A percentile compares a stretch with the other conserved stretches of the same genome.
Evolutionary conservation across 805 yeast species (phyloP).

Genomic region (Phaffomyces thermotolerans): DNA sequence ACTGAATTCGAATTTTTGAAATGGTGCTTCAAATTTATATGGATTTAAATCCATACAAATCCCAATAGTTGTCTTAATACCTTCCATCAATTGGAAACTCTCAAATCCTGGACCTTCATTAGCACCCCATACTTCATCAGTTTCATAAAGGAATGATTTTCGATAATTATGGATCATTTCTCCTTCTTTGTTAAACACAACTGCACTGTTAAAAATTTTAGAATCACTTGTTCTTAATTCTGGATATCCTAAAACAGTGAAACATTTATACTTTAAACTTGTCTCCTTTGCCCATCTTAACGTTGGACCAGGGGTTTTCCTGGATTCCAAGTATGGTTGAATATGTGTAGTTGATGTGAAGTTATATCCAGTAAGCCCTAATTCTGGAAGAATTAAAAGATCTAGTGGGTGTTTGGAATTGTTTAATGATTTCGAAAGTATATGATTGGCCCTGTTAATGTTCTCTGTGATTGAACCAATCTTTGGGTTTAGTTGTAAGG

Average conservation of each 20-base stretch:
- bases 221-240: slow-evolving; percentile 31
- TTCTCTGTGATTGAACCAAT: slow-evolving; percentile 55
- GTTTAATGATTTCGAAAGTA: slow-evolving; percentile 16
- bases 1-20: slow-evolving; percentile 66
- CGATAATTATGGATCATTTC: slow-evolving; percentile 56
- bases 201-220: slow-evolving; percentile 61
- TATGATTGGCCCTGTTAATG: slow-evolving; percentile 35
- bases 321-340: slow-evolving; percentile 48
- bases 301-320: slow-evolving; percentile 37
- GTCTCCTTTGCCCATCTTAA: slow-evolving; percentile 49
- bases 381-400: slow-evolving; percentile 73
- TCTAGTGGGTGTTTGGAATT: slow-evolving; percentile 35
- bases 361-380: slow-evolving; percentile 81
- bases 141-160: slow-evolving; percentile 67
- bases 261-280: slow-evolving; percentile 46
- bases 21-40: slow-evolving; percentile 75
- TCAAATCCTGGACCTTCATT: slow-evolving; percentile 55
- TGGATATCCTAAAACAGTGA: slow-evolving; percentile 79
- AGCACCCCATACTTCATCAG: slow-evolving; percentile 81
- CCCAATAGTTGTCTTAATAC: slow-evolving; percentile 54
- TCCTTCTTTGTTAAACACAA: slow-evolving; percentile 56
- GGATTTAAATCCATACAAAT: slow-evolving; percentile 95
- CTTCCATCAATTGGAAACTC: slow-evolving; percentile 30
- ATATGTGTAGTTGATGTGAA: slow-evolving; percentile 42
- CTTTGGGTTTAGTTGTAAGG: slow-evolving; percentile 60